These are phyloP conservation scores for Astrothelium macrocarpum DNA, from an alignment of 495 filamentous ascomycete genomes.

Conservation along the genomic window DNA sequence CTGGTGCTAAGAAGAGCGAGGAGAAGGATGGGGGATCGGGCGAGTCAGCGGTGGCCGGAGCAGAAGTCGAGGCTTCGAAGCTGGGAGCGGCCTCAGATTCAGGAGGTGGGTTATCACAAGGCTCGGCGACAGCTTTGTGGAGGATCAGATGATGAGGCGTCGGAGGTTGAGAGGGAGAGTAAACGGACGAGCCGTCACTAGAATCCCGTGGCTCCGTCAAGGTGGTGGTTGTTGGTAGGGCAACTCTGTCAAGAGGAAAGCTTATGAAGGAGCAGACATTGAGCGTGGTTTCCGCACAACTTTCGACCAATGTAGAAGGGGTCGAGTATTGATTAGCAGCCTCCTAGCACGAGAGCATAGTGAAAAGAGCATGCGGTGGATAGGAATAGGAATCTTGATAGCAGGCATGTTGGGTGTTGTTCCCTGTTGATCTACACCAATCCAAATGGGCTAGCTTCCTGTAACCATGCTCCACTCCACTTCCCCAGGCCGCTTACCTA, in stretches of 20 bases:
- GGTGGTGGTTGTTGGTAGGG: not conserved
- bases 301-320: not conserved
- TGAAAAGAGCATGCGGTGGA: not conserved
- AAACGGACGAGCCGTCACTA: slow-evolving; percentile 4
- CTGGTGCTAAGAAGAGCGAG: slow-evolving; percentile 26
- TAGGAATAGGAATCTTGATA: not conserved
- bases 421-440: no score
- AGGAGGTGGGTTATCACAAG: not conserved
- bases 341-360: not conserved
- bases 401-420: not conserved
- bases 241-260: not conserved
- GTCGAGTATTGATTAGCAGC: not conserved
- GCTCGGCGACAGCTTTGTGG: slow-evolving; percentile 3
- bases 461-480: no score
- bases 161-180: slow-evolving; percentile 1
- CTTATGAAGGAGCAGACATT: not conserved
- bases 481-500: no score
- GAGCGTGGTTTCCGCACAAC: not conserved
- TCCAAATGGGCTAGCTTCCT: no score
- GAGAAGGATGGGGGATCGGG: slow-evolving; percentile 54
- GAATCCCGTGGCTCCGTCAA: slow-evolving; percentile 6
- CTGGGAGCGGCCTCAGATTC: not conserved
- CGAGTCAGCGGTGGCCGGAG: slow-evolving; percentile 45
- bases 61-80: slow-evolving; percentile 34
- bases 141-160: not conserved